Base-by-base conservation (phyloP, 176 grass and related monocot genomes). In the Oryza rufipogon region DNA sequence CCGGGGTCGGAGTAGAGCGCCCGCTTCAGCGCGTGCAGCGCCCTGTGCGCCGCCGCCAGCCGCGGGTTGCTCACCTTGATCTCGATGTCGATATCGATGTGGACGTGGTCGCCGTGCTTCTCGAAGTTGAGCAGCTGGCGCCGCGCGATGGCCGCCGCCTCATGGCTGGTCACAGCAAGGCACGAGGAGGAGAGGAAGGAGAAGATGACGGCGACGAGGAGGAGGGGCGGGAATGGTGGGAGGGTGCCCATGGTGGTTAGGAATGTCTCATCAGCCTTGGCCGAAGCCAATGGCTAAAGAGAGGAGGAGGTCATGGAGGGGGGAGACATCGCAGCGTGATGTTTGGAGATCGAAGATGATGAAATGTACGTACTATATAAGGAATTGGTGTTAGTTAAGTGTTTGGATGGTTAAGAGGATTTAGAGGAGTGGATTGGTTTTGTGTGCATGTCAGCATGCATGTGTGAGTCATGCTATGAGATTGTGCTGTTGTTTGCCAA, bases 51-150 rank as follows among this genome's bases (percentile, higher is more conserved):
- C 4, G 20, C 8, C 0, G n/a, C 34, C 4, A 87, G 85, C 0
- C 34, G 23, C 1, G 85, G 85, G 71, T 87, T 87, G 71, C 0
- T 56, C 63, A 87, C 58, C 70, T 44, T 81, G 78, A 87, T 69
- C n/a, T 74, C 6, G n/a, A 80, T 64, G 32, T 9, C 8, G 1
- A 86, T 72, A 9, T 81, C 71, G 16, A 87, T 28, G 26, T 75
- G 78, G 14, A 87, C 78, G 8, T 75, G 70, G 32, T 87, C 34
- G 1, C 51, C 66, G 15, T 26, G 34, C 33, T 34, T 30, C 70
- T 66, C 42, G 0, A 45, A 30, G 60, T 33, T 14, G 0, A 68
- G 44, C 1, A 32, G 28, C 77, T 86, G 84, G 0, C 69, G 32
- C 1, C 3, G n/a, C 0, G 15, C 46, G 5, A 75, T 68, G 45